Percentiles rank a stretch among this genome's conserved stretches.
These are phyloP conservation scores for Yamadazyma sp. DNA, from an alignment of 1,139 yeast species.

Conservation along the genomic window DNA sequence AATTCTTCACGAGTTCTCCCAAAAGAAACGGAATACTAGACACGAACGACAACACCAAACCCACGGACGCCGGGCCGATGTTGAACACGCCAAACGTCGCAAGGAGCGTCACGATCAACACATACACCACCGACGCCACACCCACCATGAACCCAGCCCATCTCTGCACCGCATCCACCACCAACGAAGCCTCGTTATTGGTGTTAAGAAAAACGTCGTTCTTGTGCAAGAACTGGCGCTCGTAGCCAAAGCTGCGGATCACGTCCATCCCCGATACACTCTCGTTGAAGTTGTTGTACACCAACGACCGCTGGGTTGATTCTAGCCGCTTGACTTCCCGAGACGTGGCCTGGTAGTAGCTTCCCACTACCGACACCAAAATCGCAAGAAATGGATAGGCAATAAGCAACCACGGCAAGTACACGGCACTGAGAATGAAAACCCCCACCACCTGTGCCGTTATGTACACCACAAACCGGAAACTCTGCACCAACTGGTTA, in stretches of 20 bases:
- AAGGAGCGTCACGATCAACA: conserved; percentile 53
- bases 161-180: conserved; percentile 70
- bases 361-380: conserved; percentile 33
- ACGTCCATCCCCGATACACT: conserved; percentile 69
- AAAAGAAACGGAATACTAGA: conserved; percentile 50
- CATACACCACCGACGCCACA: conserved; percentile 45
- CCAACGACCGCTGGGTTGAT: conserved; percentile 34
- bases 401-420: conserved; percentile 62
- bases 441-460: conserved; percentile 59
- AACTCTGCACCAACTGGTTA: conserved; percentile 64
- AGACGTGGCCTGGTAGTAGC: conserved; percentile 49
- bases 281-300: conserved; percentile 68
- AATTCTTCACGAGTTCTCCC: conserved; percentile 48
- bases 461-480: conserved; percentile 45
- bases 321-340: conserved; percentile 43
- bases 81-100: conserved; percentile 65
- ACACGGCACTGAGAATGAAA: conserved; percentile 62
- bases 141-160: conserved; percentile 75
- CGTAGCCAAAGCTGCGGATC: conserved; percentile 59
- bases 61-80: conserved; percentile 65
- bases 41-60: conserved; percentile 65
- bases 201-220: conserved; percentile 52
- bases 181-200: conserved; percentile 70
- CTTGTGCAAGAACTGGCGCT: conserved; percentile 48
- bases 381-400: conserved; percentile 42